Conservation (phyloP, 2,329 filamentous ascomycete species). For the Aschersonia sp. region DNA sequence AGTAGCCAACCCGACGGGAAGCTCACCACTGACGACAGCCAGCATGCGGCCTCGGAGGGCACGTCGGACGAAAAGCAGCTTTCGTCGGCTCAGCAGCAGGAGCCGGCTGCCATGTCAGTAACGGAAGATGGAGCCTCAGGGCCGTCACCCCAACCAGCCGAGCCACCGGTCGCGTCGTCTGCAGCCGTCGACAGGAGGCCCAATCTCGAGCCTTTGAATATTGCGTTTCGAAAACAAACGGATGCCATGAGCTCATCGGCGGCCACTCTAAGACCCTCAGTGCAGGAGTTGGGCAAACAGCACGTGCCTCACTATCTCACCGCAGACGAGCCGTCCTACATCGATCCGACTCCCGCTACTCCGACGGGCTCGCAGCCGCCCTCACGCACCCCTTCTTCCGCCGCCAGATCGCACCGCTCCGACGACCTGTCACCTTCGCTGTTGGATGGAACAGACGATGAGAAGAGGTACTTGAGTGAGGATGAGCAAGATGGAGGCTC, state of each 20-base stretch:
- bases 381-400: constrained; percentile 43
- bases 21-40: neutral
- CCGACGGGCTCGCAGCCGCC: constrained; percentile 39
- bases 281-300: constrained; percentile 19
- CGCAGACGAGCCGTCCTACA: constrained; percentile 31
- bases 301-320: constrained; percentile 27
- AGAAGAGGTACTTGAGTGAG: constrained; percentile 41
- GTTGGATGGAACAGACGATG: constrained; percentile 40
- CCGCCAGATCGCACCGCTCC: constrained; percentile 31
- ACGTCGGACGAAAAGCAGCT: neutral
- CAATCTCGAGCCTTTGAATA: constrained; percentile 5
- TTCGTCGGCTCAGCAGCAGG: neutral
- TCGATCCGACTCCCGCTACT: constrained; percentile 45
- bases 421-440: constrained; percentile 36
- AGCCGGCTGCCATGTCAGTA: neutral
- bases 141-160: neutral
- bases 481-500: constrained; percentile 55
- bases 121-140: neutral
- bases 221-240: constrained; percentile 4
- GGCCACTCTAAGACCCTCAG: constrained; percentile 32
- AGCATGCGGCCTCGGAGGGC: neutral
- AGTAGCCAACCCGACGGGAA: neutral
- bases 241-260: constrained; percentile 30
- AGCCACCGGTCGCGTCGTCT: too few species aligned
- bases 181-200: constrained; percentile 11